phyloP scores from a whole-genome alignment of 331 rosid genomes.

The Quercus lobata region DNA sequence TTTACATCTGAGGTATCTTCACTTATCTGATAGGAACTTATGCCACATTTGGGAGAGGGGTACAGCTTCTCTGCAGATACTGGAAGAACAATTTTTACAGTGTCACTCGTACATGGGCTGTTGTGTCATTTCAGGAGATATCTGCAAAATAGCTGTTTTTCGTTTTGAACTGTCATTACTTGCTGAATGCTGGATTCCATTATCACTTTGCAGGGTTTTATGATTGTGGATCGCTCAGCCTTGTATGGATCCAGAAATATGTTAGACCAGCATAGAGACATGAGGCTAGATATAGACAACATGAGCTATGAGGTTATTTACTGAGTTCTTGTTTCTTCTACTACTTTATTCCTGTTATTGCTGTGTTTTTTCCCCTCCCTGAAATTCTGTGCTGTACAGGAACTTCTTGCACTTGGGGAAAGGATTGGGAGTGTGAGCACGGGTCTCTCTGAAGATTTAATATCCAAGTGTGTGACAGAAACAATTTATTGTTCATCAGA shows the following conservation, averaged over 20 bases:
- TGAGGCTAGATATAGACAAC: constrained; percentile 84
- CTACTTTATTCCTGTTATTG: background rate
- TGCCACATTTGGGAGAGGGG: constrained; percentile 14
- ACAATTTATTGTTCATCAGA: constrained; percentile 75
- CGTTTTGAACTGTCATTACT: background rate
- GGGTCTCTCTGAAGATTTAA: constrained; percentile 60
- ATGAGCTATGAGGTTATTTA: constrained; percentile 77
- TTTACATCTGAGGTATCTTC: constrained; percentile 59
- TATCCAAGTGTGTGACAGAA: constrained; percentile 65
- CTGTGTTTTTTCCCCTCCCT: background rate
- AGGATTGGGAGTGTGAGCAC: constrained; percentile 79
- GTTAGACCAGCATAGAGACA: constrained; percentile 77
- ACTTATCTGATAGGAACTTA: background rate
- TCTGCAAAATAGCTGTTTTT: background rate
- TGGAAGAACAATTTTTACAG: background rate
- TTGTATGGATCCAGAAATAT: constrained; percentile 59
- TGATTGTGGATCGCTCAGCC: constrained; percentile 60
- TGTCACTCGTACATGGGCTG: background rate
- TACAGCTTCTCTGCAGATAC: background rate
- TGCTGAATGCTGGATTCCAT: background rate
- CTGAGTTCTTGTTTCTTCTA: background rate
- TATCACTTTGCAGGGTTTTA: constrained; percentile 52
- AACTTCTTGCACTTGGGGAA: constrained; percentile 80
- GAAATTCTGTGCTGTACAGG: constrained; percentile 41
- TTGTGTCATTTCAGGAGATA: background rate